Conservation (phyloP, 2,329 filamentous ascomycete species). For the Neoarthrinium moseri region DNA sequence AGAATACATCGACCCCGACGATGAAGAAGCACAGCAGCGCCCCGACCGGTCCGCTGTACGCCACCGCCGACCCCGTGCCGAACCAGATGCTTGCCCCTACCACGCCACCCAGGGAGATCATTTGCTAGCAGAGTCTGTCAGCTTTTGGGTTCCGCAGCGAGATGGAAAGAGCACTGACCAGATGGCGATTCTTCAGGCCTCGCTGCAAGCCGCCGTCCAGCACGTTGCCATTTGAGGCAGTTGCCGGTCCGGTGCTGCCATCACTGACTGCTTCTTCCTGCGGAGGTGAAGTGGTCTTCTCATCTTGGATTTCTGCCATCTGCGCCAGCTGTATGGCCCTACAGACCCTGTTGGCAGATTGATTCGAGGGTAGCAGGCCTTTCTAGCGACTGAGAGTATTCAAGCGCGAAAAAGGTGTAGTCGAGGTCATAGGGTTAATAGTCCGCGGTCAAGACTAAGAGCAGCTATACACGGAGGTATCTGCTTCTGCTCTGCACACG, state of each 20-base stretch:
- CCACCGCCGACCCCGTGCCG: conserved; percentile 26
- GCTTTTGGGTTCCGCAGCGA: not conserved
- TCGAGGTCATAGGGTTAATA: too few relatives aligned
- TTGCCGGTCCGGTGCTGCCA: conserved; percentile 3
- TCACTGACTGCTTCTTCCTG: not conserved
- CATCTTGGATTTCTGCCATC: not conserved
- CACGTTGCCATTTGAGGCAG: conserved; percentile 22
- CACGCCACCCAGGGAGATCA: conserved; percentile 27
- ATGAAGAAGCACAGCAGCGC: conserved; percentile 30
- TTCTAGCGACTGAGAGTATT: not conserved
- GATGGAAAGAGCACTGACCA: conserved; percentile 17
- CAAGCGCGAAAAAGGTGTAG: not conserved
- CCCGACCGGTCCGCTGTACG: conserved; percentile 28
- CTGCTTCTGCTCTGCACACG: too few relatives aligned
- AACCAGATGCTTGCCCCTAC: conserved; percentile 27
- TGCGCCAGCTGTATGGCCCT: not conserved
- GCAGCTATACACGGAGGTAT: too few relatives aligned
- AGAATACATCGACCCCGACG: conserved; percentile 30
- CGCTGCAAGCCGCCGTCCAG: conserved; percentile 26
- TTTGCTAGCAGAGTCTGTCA: conserved; percentile 15
- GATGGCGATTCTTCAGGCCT: conserved; percentile 25
- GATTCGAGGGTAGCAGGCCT: not conserved
- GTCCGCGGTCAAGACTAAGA: too few relatives aligned
- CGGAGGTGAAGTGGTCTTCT: not conserved
- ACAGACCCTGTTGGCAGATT: not conserved